These are phyloP conservation scores for Luvunga scandens DNA, from an alignment of 345 rosid species.

Conservation along the genomic window DNA sequence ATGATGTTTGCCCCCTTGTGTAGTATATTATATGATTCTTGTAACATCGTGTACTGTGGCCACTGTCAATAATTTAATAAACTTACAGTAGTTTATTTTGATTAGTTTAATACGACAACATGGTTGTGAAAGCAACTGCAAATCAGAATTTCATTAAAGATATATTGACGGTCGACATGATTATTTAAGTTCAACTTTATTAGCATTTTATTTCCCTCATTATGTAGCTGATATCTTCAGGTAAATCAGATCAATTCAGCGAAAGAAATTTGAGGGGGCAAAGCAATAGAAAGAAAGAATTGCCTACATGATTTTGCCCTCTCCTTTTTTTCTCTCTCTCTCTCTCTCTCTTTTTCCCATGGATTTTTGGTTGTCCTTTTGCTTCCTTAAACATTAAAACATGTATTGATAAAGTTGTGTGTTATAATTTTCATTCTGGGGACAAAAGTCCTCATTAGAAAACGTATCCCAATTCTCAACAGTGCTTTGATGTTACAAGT, in stretches of 20 bases:
- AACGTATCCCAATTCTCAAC: neutral
- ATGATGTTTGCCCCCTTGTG: slow-evolving; percentile 24
- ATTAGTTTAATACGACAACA: neutral
- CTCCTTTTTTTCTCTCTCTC: neutral
- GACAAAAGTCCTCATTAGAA: neutral
- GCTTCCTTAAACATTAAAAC: slow-evolving; percentile 14
- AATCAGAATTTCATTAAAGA: neutral
- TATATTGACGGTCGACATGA: neutral
- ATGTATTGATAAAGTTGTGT: neutral
- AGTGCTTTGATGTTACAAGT: slow-evolving; percentile 25
- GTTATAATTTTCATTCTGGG: neutral
- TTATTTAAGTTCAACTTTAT: neutral
- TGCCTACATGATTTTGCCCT: neutral
- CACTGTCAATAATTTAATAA: slow-evolving; percentile 10
- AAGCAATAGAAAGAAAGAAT: neutral
- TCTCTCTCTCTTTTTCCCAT: neutral
- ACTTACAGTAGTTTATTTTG: too few relatives aligned
- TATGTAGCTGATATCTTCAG: neutral
- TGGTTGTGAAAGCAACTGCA: slow-evolving; percentile 3
- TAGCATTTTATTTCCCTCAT: neutral
- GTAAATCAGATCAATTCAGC: neutral
- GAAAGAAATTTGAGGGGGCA: neutral
- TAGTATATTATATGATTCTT: neutral
- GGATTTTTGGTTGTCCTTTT: neutral
- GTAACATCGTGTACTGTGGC: slow-evolving; percentile 16